Base-by-base conservation (phyloP, 176 grass and related monocot genomes). In the Bonia amplexicaulis region DNA sequence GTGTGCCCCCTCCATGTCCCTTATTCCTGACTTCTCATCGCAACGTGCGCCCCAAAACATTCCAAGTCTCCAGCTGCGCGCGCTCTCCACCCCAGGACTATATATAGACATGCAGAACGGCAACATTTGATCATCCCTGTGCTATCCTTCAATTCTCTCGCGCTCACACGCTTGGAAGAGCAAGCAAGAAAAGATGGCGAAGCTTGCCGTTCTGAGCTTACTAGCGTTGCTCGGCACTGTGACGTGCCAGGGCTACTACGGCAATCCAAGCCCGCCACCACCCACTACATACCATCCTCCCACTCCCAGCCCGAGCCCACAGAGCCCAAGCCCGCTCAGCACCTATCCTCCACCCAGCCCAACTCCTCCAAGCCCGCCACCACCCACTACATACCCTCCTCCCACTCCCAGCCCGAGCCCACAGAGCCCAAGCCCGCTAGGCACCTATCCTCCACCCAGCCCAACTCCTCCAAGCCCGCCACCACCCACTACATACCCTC, bases 381-480 rank as follows among this genome's bases (percentile, higher is more conserved):
- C 47, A 49, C 13, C 47, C 47, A 5, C 47, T 49, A 49, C 47
- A 14, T 49, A 49, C 14, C 12, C 19, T 7, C 52, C 17, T 17
- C 16, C 52, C 13, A 27, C 22, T 6, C 23, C 59, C 2, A 40
- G 35, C 39, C 20, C 6, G 3, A 48, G 40, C 63, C 45, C 8
- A 66, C 69, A 2, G 46, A 11, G 83, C 70, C 58, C 42, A 27
- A 68, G 85, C 42, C 57, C 81, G 7, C 76, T 62, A 0, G 78
- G 45, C 52, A 79, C 66, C 42, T 82, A 92, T 75, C 3, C 85
- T 89, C 73, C 80, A 77, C 70, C 46, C 3, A 6, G 80, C 80
- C 5, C 10, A 0, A 19, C 59, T 2, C 35, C 35, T 37, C 5
- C 41, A 44, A 44, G 0, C 7, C 3, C 47, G 13, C 0, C 47